Base-by-base conservation (phyloP, 2,329 filamentous ascomycete species). In the Exophiala sp. region DNA sequence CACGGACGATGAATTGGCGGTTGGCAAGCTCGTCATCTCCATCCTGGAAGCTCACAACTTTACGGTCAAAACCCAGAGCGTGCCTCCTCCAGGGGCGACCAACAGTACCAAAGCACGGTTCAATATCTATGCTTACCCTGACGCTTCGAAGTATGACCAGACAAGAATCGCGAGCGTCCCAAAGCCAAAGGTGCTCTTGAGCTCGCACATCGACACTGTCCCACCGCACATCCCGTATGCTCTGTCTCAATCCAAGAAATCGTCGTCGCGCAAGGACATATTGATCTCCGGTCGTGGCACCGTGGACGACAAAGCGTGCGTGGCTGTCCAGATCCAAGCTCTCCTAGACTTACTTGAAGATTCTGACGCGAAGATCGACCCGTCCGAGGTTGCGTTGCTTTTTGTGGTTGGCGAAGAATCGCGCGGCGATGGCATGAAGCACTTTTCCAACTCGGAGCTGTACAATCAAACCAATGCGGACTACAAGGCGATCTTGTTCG, bases 401-500 rank as follows among this genome's bases (percentile, higher is more conserved):
- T 85, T 81, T 65, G 83, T 85, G 1, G 88, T 96, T 0, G 91
- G 89, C 55, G 92, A 99, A 70, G 92, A 97, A 70, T 80, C 78
- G 2, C 77, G 76, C 3, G 92, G 92, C 8, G 86, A 87, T 58
- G 92, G 92, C 7, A 97, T 97, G 92, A 70, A 69, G 47, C 65
- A 69, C 46, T 76, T 75, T 63, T 75, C 73, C 10, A 50, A 68
- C 6, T 76, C 76, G 62, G 66, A 72, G 4, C 66, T 82, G 39
- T 68, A 73, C 47, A 58, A 78, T 33, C 62, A 69, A 39, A 65
- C 74, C 54, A 65, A 52, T 10, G 6, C 35, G 14, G 14, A 58
- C 40, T 85, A 83, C 75, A 79, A 86, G 33, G 83, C 89, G 3
- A 85, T 89, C 64, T 87, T 94, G 65, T 97, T 96, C 66, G 92